Base-by-base conservation (phyloP, 805 yeast genomes). In the Wickerhamiella alocasiicola region DNA sequence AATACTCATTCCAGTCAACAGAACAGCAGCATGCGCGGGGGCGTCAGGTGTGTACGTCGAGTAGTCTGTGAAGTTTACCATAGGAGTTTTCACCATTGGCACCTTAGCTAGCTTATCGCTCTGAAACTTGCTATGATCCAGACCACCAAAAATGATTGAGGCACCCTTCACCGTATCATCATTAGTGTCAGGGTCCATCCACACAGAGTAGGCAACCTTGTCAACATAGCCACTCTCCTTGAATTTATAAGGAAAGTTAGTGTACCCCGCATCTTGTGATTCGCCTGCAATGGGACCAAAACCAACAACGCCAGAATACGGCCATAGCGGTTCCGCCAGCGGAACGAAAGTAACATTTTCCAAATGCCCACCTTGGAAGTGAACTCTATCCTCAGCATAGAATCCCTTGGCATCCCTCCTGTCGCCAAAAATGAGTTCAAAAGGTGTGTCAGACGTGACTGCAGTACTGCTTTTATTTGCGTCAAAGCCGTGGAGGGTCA, bases 151-250 rank as follows among this genome's bases (percentile, higher is more conserved):
- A 36, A 63, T 49, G 9, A 63, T 39, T 4, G 54, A 40, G 9
- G 69, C 69, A 5, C 52, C 48, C 38, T 60, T 56, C 7, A 55
- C 48, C 2, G 62, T 45, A 4, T 49, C 43, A 23, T 60, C 51
- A 38, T 58, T 52, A n/a, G n/a, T n/a, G n/a, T n/a, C n/a, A n/a
- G n/a, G n/a, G 49, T 76, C 68, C 46, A 68, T 53, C 53, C 59
- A 68, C 36, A 70, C 56, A 27, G 73, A 68, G 55, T 65, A 70
- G n/a, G 66, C 61, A 15, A 47, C 50, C 35, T 57, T 54, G 32
- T 57, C 51, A 47, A 67, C 67, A 21, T 54, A 33, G 5, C 73
- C 72, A 19, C 58, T 56, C 1, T 49, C 39, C 42, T 59, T 61
- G 48, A 55, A 54, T 36, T 42, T 31, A 20, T 44, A 36, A 11